Evolutionary conservation across 2,329 filamentous ascomycete species (phyloP).

Genomic region (Colletotrichum sp.): DNA sequence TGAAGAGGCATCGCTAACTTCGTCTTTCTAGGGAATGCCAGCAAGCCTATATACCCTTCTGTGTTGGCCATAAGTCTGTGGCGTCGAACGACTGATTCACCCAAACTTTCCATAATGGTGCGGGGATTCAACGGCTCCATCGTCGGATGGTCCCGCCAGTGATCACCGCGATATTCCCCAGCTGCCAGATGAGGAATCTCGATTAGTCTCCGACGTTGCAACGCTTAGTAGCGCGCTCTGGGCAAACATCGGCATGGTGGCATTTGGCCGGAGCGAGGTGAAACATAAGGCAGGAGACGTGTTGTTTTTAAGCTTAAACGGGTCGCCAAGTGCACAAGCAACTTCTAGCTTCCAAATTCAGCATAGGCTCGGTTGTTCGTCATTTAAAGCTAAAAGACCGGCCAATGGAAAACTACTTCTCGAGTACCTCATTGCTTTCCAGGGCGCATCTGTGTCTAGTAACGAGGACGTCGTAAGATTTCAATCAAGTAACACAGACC

Average conservation of each 20-base stretch:
- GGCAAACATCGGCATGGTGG: not conserved
- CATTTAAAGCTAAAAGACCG: not conserved
- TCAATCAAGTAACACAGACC: not conserved
- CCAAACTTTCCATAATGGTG: not conserved
- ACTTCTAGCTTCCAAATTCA: not conserved
- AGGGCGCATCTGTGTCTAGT: not conserved
- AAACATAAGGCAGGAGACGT: constrained; percentile 14
- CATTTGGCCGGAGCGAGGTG: constrained; percentile 12
- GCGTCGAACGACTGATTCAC: not conserved
- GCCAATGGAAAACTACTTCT: not conserved
- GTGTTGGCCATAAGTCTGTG: not conserved
- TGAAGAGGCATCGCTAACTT: not conserved
- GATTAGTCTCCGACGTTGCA: not conserved
- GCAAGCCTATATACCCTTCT: not conserved
- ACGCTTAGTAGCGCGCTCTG: not conserved
- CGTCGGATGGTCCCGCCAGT: not conserved
- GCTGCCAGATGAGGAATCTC: constrained; percentile 10
- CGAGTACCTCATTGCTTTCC: not conserved
- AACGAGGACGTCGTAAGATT: not conserved
- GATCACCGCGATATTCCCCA: not conserved
- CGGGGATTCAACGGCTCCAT: not conserved
- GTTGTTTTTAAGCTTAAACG: constrained; percentile 15
- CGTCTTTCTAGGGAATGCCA: not conserved
- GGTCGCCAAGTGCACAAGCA: not conserved
- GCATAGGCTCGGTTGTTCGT: constrained; percentile 13